A percentile compares a stretch with the other conserved stretches of the same genome.
Evolutionary conservation across 1,139 yeast species (phyloP).

Genomic region (Taphrina confusa): DNA sequence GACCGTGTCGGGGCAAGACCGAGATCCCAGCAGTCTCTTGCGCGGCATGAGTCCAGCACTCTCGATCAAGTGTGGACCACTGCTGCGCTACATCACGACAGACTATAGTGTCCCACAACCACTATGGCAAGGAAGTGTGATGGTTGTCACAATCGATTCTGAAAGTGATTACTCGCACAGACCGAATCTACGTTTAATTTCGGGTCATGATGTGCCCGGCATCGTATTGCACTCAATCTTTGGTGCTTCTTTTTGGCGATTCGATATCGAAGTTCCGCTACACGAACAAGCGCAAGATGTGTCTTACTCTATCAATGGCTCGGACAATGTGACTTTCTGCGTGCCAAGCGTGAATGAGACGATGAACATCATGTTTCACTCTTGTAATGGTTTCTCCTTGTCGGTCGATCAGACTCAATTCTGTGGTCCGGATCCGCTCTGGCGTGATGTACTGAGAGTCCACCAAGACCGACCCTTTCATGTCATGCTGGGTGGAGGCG

Average conservation of each 20-base stretch:
- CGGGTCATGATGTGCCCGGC: constrained; percentile 26
- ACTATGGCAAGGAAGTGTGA: constrained; percentile 18
- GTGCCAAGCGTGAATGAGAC: constrained; percentile 27
- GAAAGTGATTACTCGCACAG: constrained; percentile 54
- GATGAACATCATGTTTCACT: constrained; percentile 43
- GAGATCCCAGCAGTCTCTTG: constrained; percentile 20
- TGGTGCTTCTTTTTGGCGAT: constrained; percentile 33
- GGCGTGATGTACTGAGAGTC: constrained; percentile 78
- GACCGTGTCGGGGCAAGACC: constrained; percentile 25
- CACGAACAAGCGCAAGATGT: constrained; percentile 21
- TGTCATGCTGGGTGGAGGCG: constrained; percentile 97
- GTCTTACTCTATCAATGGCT: constrained; percentile 23
- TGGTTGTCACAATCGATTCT: constrained; percentile 37
- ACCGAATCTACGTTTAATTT: constrained; percentile 50
- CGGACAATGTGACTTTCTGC: constrained; percentile 18
- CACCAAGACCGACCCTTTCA: constrained; percentile 70
- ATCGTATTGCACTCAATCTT: constrained; percentile 16
- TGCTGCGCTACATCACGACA: constrained; percentile 25
- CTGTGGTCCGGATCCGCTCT: constrained; percentile 60
- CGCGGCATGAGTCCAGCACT: constrained; percentile 29
- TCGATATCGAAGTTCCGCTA: constrained; percentile 17
- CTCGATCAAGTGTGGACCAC: constrained; percentile 30
- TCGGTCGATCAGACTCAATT: constrained; percentile 62
- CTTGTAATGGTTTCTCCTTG: constrained; percentile 91
- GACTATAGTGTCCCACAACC: constrained; percentile 12